Evolutionary conservation across 805 yeast genomes (phyloP), one percentile per base, ranked within the genome.

Genomic region (Kazachstania psychrophila): DNA sequence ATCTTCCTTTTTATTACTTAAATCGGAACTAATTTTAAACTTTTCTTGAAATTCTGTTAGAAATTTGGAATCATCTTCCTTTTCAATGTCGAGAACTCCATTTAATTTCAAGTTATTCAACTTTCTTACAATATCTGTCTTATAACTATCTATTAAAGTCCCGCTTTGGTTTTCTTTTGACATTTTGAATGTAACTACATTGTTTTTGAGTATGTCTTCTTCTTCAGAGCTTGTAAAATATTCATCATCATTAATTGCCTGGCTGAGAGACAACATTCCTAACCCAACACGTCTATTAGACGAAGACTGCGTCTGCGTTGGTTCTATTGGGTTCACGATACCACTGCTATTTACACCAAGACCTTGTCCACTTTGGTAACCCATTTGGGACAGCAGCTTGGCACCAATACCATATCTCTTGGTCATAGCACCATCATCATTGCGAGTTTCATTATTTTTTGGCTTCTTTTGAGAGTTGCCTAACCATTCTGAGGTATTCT

Each of bases 331-430:
- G n/a, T 69, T 73, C 0, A 70, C 68, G 1, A 86, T 85, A 30
- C 98, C 98, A 34, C 70, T 70, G 1, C 77, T 74, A 17, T 67
- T 56, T 5, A 64, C 63, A 2, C 98, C 98, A n/a, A 89, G 68
- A 0, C 96, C 97, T 49, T 72, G 66, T 0, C 98, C 97, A 28
- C 72, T 72, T 6, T 70, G 69, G 58, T 84, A 88, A 0, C 98
- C 98, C 97, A 89, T 88, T 43, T 76, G 72, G 42, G 75, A 67
- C 62, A 89, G 57, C 34, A 89, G 61, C 34, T 69, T 60, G 3
- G 95, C 95, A 25, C 97, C 97, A 26, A 86, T 74, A 6, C 97
- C 97, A 52, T 88, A 87, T 33, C 49, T 57, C 56, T 31, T 51
- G 6, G 40, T 40, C 32, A 48, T 28, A 11, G 34, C 10, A 13